A percentile compares a stretch with the other conserved stretches of the same genome.
phyloP scores from a whole-genome alignment of 257 asterid genomes.

The Solanum microdontum region DNA sequence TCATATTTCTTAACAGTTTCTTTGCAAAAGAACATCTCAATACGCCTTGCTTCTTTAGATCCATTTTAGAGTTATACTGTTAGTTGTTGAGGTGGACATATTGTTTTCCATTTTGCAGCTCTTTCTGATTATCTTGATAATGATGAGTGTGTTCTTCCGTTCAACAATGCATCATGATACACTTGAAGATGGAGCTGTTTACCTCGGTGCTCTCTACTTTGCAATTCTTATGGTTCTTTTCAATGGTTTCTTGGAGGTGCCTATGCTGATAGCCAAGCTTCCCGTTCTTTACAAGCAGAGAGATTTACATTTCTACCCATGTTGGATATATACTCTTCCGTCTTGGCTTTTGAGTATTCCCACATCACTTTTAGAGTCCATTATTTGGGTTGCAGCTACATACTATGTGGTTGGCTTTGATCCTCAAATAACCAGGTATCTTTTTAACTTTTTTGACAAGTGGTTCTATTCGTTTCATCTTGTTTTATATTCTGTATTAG shows the following conservation, averaged over 20 bases:
- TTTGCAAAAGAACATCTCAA: not conserved
- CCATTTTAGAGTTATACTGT: not conserved
- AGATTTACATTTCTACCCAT: slow-evolving; percentile 70
- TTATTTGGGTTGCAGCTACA: slow-evolving; percentile 68
- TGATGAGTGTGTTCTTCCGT: slow-evolving; percentile 82
- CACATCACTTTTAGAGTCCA: slow-evolving; percentile 52
- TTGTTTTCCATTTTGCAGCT: slow-evolving; percentile 46
- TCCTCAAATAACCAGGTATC: slow-evolving; percentile 63
- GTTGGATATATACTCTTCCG: slow-evolving; percentile 83
- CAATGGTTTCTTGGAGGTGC: slow-evolving; percentile 79
- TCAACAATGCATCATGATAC: slow-evolving; percentile 54
- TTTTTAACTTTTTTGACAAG: not conserved
- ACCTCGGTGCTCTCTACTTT: slow-evolving; percentile 78
- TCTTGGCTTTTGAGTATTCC: slow-evolving; percentile 81
- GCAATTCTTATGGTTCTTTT: slow-evolving; percentile 68
- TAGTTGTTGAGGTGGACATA: not conserved
- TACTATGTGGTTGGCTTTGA: slow-evolving; percentile 85
- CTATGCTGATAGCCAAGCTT: slow-evolving; percentile 70
- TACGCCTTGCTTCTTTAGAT: not conserved
- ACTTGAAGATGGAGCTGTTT: slow-evolving; percentile 63
- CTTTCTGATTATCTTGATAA: slow-evolving; percentile 39
- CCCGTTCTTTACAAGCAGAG: slow-evolving; percentile 88
- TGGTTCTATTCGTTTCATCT: not conserved
- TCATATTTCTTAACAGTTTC: not conserved
- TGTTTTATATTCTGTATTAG: not conserved